A percentile compares a stretch with the other conserved stretches of the same genome.
Conservation (phyloP, 2,329 filamentous ascomycete species). For the Curvularia sp. region DNA sequence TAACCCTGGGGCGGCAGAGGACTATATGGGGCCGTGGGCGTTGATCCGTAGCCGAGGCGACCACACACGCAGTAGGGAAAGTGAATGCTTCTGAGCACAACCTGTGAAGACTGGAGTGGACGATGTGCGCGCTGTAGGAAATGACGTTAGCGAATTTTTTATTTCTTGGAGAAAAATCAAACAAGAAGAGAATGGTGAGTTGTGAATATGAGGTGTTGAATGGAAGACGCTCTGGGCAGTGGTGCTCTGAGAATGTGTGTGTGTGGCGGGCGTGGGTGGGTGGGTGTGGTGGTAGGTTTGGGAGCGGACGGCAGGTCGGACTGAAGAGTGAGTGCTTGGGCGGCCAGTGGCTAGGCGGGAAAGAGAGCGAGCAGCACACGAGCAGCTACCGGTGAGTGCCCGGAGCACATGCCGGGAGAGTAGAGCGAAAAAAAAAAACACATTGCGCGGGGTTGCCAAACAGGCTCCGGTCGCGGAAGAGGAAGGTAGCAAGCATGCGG, state of each 20-base stretch:
- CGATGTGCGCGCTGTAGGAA: conserved; percentile 22
- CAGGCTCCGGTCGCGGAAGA: conserved; percentile 23
- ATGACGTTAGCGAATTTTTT: conserved; percentile 24
- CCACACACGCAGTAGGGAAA: conserved; percentile 12
- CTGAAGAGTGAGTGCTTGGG: conserved; percentile 11
- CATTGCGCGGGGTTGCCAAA: conserved; percentile 17
- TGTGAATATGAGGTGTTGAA: background rate
- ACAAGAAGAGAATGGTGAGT: background rate
- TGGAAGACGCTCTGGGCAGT: conserved; percentile 2
- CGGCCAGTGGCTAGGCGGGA: conserved; percentile 4
- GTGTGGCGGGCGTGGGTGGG: conserved; percentile 1
- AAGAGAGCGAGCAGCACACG: conserved; percentile 8
- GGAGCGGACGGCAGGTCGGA: conserved; percentile 11
- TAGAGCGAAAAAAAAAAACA: conserved; percentile 8
- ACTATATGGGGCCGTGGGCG: conserved; percentile 10
- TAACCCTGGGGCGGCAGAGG: conserved; percentile 19
- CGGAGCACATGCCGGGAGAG: conserved; percentile 8
- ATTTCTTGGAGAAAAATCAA: background rate
- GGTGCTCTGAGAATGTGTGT: conserved; percentile 9
- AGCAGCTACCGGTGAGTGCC: conserved; percentile 4
- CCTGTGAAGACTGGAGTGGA: conserved; percentile 11
- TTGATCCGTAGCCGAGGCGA: conserved; percentile 13
- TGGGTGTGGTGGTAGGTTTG: background rate
- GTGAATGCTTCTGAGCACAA: conserved; percentile 19
- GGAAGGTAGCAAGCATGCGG: conserved; percentile 24